Conservation (phyloP, 768 basidiomycete species). For the Lactifluus hygrophoroides region DNA sequence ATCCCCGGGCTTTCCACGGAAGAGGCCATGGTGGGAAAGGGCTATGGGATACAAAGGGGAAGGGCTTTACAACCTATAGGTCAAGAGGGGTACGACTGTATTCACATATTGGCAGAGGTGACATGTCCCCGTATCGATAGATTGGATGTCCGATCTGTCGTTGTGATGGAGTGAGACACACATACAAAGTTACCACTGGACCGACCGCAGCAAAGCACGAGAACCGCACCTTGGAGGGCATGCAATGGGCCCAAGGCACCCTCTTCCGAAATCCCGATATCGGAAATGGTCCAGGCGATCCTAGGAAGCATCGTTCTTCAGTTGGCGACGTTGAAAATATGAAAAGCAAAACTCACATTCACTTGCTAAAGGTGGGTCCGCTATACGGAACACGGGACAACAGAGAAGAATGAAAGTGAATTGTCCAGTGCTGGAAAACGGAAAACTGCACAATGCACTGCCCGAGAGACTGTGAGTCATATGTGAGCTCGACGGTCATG, state of each 20-base stretch:
- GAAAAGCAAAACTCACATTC: neutral
- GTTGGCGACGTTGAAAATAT: neutral
- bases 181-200: neutral
- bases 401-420: neutral
- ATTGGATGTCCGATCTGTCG: neutral
- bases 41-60: too few relatives aligned
- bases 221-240: constrained; percentile 3
- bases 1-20: too few relatives aligned
- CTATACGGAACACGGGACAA: constrained; percentile 4
- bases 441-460: neutral
- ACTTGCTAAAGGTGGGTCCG: neutral
- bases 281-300: neutral
- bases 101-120: neutral
- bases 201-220: neutral
- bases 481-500: neutral
- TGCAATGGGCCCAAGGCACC: neutral
- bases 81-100: too few relatives aligned
- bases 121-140: neutral
- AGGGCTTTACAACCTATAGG: too few relatives aligned
- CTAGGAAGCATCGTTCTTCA: neutral
- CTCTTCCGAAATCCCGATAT: neutral
- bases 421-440: neutral
- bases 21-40: too few relatives aligned
- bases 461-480: neutral
- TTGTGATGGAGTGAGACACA: neutral